A percentile compares a stretch with the other conserved stretches of the same genome.
These are phyloP conservation scores for Phyllosticta citrichinensis DNA, from an alignment of 2,329 filamentous ascomycete genomes.

Conservation along the genomic window DNA sequence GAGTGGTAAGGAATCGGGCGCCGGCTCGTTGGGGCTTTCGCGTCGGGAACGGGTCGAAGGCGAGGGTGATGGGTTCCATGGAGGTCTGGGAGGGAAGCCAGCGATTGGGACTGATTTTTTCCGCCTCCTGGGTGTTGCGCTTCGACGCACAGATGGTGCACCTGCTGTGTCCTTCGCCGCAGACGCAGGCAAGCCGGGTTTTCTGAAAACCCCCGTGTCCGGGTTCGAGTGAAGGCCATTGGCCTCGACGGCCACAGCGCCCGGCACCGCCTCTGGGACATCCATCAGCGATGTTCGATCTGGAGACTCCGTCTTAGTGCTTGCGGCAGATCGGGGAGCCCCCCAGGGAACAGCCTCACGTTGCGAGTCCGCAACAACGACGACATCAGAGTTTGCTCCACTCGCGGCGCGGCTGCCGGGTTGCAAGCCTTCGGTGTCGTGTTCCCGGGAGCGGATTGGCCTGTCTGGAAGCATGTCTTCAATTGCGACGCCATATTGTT, in stretches of 20 bases:
- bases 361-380: constrained; percentile 15
- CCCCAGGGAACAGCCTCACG: constrained; percentile 13
- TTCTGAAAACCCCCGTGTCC: not conserved
- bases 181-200: not conserved
- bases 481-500: constrained; percentile 11
- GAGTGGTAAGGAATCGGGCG: not conserved
- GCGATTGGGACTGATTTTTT: not conserved
- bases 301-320: constrained; percentile 21
- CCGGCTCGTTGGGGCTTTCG: not conserved
- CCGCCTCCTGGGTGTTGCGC: not conserved
- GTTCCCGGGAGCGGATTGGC: constrained; percentile 19
- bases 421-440: constrained; percentile 30
- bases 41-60: not conserved
- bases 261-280: not conserved
- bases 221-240: not conserved
- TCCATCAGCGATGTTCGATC: constrained; percentile 10
- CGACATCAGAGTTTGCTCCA: not conserved
- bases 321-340: constrained; percentile 8
- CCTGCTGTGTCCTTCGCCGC: not conserved
- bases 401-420: not conserved
- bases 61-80: not conserved
- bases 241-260: not conserved
- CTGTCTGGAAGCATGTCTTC: constrained; percentile 17
- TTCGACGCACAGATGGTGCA: not conserved
- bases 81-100: not conserved